Conservation (phyloP, 78 protist genomes). For the Cavenderia fasciculata region DNA sequence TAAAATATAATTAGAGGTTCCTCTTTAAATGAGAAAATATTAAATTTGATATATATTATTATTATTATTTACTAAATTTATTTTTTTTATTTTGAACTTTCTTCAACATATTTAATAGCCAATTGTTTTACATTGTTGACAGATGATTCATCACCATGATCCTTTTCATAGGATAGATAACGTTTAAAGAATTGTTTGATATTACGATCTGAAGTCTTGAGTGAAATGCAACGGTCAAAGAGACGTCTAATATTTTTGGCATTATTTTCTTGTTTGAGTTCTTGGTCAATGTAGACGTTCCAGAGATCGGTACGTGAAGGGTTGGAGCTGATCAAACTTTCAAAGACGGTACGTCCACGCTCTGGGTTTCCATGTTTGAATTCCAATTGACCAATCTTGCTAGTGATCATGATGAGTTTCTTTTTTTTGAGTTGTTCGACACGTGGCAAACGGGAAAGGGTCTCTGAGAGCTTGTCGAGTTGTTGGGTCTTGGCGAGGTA, state of each 20-base stretch:
- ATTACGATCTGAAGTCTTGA: slow-evolving; percentile 88
- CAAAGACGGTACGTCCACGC: slow-evolving; percentile 87
- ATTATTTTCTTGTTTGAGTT: slow-evolving; percentile 42
- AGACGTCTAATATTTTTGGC: slow-evolving; percentile 63
- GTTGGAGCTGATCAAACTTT: slow-evolving; percentile 81
- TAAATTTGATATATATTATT: no score
- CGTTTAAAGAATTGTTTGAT: slow-evolving; percentile 93
- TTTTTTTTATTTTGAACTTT: no score
- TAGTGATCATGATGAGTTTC: slow-evolving; percentile 83
- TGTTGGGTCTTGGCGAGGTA: slow-evolving; percentile 4
- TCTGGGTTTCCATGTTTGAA: slow-evolving; percentile 93
- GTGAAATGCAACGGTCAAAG: slow-evolving; percentile 84
- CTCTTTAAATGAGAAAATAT: no score
- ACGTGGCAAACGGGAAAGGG: no score
- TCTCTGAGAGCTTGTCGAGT: slow-evolving; percentile 53
- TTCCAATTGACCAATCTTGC: slow-evolving; percentile 92
- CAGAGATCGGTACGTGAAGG: slow-evolving; percentile 97
- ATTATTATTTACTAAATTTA: no score
- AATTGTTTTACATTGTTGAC: slow-evolving; percentile 75
- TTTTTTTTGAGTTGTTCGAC: slow-evolving; percentile 82
- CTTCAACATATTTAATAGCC: slow-evolving; percentile 85
- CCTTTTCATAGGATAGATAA: slow-evolving; percentile 86
- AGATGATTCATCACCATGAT: slow-evolving; percentile 57
- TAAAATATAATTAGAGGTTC: no score
- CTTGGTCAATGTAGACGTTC: slow-evolving; percentile 95